These are phyloP conservation scores for Neurospora sp. DNA, from an alignment of 495 filamentous ascomycete genomes.

Conservation along the genomic window DNA sequence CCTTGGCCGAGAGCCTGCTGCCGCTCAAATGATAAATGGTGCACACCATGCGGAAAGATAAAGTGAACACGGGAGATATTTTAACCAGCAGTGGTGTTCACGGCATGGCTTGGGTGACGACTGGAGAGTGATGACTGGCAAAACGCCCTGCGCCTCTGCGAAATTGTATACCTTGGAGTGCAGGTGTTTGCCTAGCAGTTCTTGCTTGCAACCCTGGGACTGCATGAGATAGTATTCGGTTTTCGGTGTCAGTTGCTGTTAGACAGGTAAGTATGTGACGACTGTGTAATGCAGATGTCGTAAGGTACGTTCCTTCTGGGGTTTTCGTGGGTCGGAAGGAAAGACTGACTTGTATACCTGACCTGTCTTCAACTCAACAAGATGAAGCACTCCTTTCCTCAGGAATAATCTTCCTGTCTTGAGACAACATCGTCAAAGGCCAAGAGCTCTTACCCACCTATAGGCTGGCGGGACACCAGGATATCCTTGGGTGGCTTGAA, in stretches of 20 bases:
- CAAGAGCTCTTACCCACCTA: neutral
- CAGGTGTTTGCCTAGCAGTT: neutral
- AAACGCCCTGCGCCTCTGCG: neutral
- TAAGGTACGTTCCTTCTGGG: neutral
- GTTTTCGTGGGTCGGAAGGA: neutral
- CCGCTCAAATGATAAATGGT: neutral
- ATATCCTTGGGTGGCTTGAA: neutral
- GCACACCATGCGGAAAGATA: neutral
- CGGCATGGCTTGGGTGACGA: neutral
- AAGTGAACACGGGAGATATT: neutral
- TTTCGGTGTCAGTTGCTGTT: neutral
- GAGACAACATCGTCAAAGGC: neutral
- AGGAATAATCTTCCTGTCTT: neutral
- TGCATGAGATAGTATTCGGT: neutral
- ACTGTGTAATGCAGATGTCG: neutral
- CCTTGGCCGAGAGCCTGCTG: neutral
- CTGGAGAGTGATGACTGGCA: neutral
- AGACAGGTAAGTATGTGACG: neutral
- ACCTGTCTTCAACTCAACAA: neutral
- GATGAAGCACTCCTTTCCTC: neutral
- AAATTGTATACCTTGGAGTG: neutral
- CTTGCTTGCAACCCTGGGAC: too few species aligned
- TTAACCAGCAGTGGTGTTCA: neutral
- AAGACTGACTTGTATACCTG: neutral
- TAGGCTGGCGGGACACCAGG: neutral